Evolutionary conservation across 257 asterid species (phyloP).

Genomic region (Pogostemon cablin): DNA sequence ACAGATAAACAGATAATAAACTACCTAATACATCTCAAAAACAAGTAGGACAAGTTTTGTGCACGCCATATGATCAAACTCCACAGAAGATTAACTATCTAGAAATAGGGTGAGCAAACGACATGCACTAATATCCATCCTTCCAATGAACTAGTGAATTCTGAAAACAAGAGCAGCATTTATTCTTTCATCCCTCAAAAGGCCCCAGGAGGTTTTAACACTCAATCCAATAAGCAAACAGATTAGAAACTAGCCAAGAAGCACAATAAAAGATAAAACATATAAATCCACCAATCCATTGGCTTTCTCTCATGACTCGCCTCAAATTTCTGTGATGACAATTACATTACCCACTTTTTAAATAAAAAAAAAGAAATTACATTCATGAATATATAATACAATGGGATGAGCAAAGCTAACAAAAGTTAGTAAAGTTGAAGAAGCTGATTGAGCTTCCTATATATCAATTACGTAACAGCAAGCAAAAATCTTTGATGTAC

Average conservation of each 20-base stretch:
- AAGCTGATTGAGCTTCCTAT: too few species aligned
- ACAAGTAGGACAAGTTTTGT: background rate
- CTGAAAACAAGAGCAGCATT: conserved; percentile 6
- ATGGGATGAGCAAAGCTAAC: background rate
- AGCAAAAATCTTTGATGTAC: too few species aligned
- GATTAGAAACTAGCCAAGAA: background rate
- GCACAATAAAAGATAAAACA: background rate
- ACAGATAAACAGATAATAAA: conserved; percentile 1
- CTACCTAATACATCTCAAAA: background rate
- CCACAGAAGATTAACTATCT: background rate
- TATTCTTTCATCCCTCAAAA: conserved; percentile 1
- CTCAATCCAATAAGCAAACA: conserved; percentile 8
- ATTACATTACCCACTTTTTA: conserved; percentile 10
- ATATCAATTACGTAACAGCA: too few species aligned
- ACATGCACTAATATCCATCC: background rate
- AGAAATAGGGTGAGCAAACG: background rate
- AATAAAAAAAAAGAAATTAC: background rate
- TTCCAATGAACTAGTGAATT: conserved; percentile 1
- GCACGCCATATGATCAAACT: background rate
- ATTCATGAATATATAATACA: background rate
- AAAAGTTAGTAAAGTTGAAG: background rate
- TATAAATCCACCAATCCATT: background rate
- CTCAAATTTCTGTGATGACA: conserved; percentile 14
- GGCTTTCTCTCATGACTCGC: conserved; percentile 7
- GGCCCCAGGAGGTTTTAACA: background rate